Base-by-base conservation (phyloP, 2,329 filamentous ascomycete species). In the Tolypocladium pustulatum region DNA sequence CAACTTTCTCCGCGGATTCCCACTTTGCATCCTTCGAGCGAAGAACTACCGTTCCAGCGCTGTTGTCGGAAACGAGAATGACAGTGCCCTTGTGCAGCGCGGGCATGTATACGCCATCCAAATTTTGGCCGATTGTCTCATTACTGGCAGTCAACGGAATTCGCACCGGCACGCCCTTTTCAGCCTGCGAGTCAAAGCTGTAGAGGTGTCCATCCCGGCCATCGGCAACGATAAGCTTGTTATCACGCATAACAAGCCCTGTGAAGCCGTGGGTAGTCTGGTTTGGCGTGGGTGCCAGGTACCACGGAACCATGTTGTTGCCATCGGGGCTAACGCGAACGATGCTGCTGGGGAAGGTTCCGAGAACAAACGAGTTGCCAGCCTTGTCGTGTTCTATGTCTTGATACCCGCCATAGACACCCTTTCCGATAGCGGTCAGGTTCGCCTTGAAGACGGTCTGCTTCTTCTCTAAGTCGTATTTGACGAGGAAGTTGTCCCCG, bases 291-390 rank as follows among this genome's bases (percentile, higher is more conserved):
- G 46, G 46, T 10, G 25, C 2, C 15, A 32, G 25, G 8, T 51
- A 51, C 71, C 72, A 75, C 0, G 67, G 62, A 3, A 27, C 55
- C 4, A 63, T 63, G 4, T 62, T 60, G 4, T 62, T 62, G 5
- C 72, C 72, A 55, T 70, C 64, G 25, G 67, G 57, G 36, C 65
- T 66, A 9, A 74, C 67, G 15, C 68, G 67, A 49, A 75, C 60
- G 20, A 76, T 66, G 8, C 69, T 71, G 25, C 71, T 70, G 0
- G 73, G 72, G 10, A 64, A 76, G 0, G 71, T 74, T 46, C 75
- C 73, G 0, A 76, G 63, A 8, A 72, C 69, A 55, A 71, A 76
- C 0, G 70, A 68, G 63, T 73, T 72, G 10, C 73, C 72, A 2
- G 61, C 61, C 1, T 56, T 46, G 54, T 75, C 73, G 56, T 71